Evolutionary conservation across 768 basidiomycete genomes (phyloP), one percentile per base, ranked within the genome.

Genomic region (Kwoniella newhampshirensis): DNA sequence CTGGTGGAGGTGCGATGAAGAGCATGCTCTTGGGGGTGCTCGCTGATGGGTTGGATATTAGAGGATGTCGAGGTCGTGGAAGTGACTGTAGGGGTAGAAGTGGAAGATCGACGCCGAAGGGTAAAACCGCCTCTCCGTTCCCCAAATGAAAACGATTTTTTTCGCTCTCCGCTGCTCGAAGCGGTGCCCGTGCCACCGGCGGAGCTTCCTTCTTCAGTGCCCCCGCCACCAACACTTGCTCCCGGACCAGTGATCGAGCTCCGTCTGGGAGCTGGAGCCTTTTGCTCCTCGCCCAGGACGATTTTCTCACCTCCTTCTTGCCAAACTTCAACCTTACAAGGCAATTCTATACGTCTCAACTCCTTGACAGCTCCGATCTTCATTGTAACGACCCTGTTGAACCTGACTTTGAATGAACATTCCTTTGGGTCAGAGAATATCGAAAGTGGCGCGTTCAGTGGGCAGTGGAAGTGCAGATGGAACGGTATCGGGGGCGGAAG

Each of bases 391-490:
- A 70, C 66, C 32, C 71, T 50, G 51, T 68, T 65, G 12, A 73
- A 51, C 6, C 71, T 47, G 18, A 73, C 51, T 7, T 66, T 54
- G 36, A 66, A 73, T 20, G 45, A 51, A 26, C 62, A 57, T 40
- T 68, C 36, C 15, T 28, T 39, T n/a, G 71, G 68, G 42, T 70
- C 63, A 9, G 60, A 50, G 35, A 70, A 73, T 30, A 66, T 70
- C 9, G 60, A 50, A 1, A 73, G 51, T 1, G 69, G 63, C 9
- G 60, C 56, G 17, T 62, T 54, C 7, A 64, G 51, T 17, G 50
- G 20, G 1, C 66, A 68, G 48, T 68, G 68, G 55, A 70, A 70
- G 51, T 73, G 71, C 3, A 73, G 41, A 44, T 73, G 71, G 36
- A 73, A 70, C 0, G 71, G 68, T 43, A 73, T 65, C 1, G 66